phyloP scores from a whole-genome alignment of 1,284 basidiomycete species.

The Boletellus deceptivus region DNA sequence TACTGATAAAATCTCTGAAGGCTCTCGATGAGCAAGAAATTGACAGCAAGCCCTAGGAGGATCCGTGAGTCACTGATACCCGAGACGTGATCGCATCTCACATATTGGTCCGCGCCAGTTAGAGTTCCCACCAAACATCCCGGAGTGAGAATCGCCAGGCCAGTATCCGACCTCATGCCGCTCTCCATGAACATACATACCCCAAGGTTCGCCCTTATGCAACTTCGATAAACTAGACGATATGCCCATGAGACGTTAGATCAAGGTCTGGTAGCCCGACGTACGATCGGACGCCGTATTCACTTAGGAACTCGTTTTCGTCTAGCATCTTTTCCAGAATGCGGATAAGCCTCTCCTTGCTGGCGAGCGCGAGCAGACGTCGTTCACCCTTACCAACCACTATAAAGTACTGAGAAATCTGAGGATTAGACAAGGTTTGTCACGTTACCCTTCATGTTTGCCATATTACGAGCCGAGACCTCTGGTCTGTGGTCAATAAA shows the following conservation, averaged over 20 bases:
- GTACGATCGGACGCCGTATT: slow-evolving; percentile 92
- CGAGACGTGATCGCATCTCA: slow-evolving; percentile 33
- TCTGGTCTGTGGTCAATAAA: slow-evolving; percentile 92
- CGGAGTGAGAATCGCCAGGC: slow-evolving; percentile 95
- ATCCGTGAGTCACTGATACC: background rate
- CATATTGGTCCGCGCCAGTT: slow-evolving; percentile 93
- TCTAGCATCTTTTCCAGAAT: slow-evolving; percentile 97
- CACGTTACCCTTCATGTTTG: slow-evolving; percentile 85
- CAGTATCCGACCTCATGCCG: slow-evolving; percentile 93
- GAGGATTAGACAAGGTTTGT: slow-evolving; percentile 1
- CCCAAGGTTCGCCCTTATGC: slow-evolving; percentile 93
- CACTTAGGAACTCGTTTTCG: slow-evolving; percentile 93
- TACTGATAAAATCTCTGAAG: slow-evolving; percentile 97
- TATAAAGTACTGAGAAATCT: slow-evolving; percentile 29
- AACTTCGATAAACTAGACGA: slow-evolving; percentile 73
- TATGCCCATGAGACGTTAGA: slow-evolving; percentile 1
- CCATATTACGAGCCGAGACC: slow-evolving; percentile 88
- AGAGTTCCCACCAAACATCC: slow-evolving; percentile 98
- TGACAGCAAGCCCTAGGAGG: slow-evolving; percentile 79
- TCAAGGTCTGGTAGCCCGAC: slow-evolving; percentile 1
- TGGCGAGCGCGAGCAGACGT: slow-evolving; percentile 84
- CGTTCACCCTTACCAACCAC: slow-evolving; percentile 84
- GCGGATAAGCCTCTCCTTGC: slow-evolving; percentile 83
- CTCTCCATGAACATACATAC: slow-evolving; percentile 90
- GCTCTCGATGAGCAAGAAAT: slow-evolving; percentile 91